Evolutionary conservation across 371 early-diverging fungal species (phyloP), one percentile per base, ranked within the genome.

Genomic region (Mucor racemosus): DNA sequence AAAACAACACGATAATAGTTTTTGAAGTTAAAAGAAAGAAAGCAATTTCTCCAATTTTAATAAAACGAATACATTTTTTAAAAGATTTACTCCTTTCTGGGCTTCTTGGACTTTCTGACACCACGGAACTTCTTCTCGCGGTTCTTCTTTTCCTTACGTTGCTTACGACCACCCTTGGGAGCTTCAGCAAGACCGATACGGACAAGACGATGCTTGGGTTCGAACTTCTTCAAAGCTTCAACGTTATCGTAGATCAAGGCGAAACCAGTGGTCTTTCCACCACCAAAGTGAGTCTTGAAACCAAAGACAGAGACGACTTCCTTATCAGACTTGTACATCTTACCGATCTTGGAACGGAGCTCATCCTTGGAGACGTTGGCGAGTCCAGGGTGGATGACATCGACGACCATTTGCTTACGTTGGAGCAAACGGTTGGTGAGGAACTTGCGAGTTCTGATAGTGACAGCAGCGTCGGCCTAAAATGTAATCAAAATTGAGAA

Each of bases 61-160:
- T 31, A 46, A 61, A 61, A 48, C 7, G 41, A 59, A 15, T 41
- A 42, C 13, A 42, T 21, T 35, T 35, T 14, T 56, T 33, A 58
- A 44, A 46, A 5, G 53, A 15, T 60, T 69, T 69, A 69, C 59
- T 69, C 69, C 64, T 69, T 69, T 60, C 60, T 69, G 64, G 60
- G 60, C 69, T 69, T 69, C 91, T 95, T 96, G 82, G 90, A 86
- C 94, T 98, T 99, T 86, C 91, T 92, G 84, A 94, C 95, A 79
- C 99, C 99, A 71, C 96, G 91, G 92, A 96, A 86, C 92, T 97
- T 99, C 96, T 98, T 98, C 84, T 90, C 86, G 77, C 99, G 92
- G 97, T 98, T 99, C 95, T 98, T 97, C 86, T 93, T 91, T 87
- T 98, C 97, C 93, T 96, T 98, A 80, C 95, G 94, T 86, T 97